Base-by-base conservation (phyloP, 495 filamentous ascomycete species). In the Neurospora tetraspora region DNA sequence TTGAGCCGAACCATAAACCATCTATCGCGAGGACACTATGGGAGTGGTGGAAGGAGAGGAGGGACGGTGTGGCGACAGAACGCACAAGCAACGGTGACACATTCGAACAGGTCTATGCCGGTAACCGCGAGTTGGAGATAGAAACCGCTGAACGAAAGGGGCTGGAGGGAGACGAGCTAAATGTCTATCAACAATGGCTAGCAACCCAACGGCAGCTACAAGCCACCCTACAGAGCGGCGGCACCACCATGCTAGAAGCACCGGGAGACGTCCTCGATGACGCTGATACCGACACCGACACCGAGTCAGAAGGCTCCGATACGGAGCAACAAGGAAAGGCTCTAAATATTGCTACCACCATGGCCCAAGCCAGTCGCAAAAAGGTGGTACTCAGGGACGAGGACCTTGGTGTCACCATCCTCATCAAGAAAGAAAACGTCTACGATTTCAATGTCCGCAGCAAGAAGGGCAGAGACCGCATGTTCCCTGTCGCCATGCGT, bases 381-480 rank as follows among this genome's bases (percentile, higher is more conserved):
- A 96, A 96, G 79, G 87, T 93, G 18, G 92, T 90, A 0, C 83
- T 94, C 10, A 93, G 86, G 42, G 93, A 97, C 74, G 91, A 92
- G 76, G 96, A 97, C 72, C 83, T 98, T 0, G 96, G 96, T 7
- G 88, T 98, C 73, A 97, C 94, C 77, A 87, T 99, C 72, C 85
- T 99, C 6, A 83, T 98, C n/a, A 92, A 95, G 45, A 88, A 92
- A 39, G 94, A 94, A 77, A 91, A 90, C 20, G 88, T 96, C 20
- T 92, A 94, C 79, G 96, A 99, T 80, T 99, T 91, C 73, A 93
- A 97, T 77, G 92, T 98, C 8, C 88, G 92, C n/a, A 91, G 91
- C 18, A 97, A 97, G 77, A 97, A 94, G 80, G 96, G 96, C 23
- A 87, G 94, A 39, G 96, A 99, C 76, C 90, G 92, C 74, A 93